A percentile compares a stretch with the other conserved stretches of the same genome.
phyloP scores from a whole-genome alignment of 2,329 filamentous ascomycete species.

The Triangularia setosa region DNA sequence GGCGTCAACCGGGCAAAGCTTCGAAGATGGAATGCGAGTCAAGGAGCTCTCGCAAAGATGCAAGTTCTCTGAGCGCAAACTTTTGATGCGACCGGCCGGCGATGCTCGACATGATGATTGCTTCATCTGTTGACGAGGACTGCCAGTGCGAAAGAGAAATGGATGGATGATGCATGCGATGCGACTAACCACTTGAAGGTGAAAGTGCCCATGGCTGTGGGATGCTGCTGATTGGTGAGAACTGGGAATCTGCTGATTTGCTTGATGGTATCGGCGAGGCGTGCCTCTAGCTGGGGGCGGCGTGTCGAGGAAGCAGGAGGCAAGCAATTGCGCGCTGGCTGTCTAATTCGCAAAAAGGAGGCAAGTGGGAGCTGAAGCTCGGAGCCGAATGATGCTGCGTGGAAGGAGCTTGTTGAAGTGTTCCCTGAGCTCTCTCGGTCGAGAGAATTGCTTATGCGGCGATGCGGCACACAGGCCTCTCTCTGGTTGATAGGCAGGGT shows the following conservation, averaged over 20 bases:
- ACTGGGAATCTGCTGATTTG: background rate
- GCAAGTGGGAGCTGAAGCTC: background rate
- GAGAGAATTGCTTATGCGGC: background rate
- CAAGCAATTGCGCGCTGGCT: background rate
- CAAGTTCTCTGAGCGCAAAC: background rate
- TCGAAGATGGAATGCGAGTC: constrained; percentile 13
- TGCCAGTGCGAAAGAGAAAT: background rate
- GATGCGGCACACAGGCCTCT: background rate
- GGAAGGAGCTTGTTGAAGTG: background rate
- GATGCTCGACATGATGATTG: background rate
- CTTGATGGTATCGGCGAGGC: background rate
- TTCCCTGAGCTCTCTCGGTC: background rate
- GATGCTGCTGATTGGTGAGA: background rate
- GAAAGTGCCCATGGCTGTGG: constrained; percentile 56
- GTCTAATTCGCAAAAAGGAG: background rate
- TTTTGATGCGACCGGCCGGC: background rate
- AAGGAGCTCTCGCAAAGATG: background rate
- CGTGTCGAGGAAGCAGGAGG: background rate
- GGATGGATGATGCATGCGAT: background rate
- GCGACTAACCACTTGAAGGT: constrained; percentile 65
- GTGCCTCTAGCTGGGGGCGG: background rate
- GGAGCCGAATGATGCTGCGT: background rate
- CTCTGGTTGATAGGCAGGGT: background rate
- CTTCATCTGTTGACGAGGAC: background rate
- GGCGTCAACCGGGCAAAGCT: constrained; percentile 15